These are phyloP conservation scores for Daldinia sp. DNA, from an alignment of 2,329 filamentous ascomycete genomes.

Conservation along the genomic window DNA sequence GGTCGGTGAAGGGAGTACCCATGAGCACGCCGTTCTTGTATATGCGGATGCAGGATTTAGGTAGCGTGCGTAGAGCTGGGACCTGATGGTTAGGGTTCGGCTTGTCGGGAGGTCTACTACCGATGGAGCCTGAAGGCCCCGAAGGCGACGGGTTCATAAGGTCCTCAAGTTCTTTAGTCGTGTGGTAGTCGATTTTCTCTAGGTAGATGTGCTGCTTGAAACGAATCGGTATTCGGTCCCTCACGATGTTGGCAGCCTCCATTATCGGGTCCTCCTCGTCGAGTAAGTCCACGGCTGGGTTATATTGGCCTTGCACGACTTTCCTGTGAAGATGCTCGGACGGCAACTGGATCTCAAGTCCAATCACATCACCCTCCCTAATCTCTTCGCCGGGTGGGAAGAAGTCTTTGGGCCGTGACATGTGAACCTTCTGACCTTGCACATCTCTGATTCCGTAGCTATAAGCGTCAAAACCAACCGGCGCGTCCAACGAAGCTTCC, in stretches of 20 bases:
- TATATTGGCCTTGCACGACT: slow-evolving; percentile 87
- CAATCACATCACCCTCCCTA: slow-evolving; percentile 91
- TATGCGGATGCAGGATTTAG: slow-evolving; percentile 85
- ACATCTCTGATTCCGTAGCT: slow-evolving; percentile 94
- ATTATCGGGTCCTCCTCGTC: slow-evolving; percentile 68
- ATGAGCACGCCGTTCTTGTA: slow-evolving; percentile 93
- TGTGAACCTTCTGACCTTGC: slow-evolving; percentile 90
- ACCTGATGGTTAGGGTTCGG: slow-evolving; percentile 79
- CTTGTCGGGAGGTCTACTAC: slow-evolving; percentile 58
- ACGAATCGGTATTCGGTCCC: slow-evolving; percentile 93
- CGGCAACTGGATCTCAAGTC: slow-evolving; percentile 87
- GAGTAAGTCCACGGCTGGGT: slow-evolving; percentile 80
- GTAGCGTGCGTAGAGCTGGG: slow-evolving; percentile 85
- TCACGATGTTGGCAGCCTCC: slow-evolving; percentile 83
- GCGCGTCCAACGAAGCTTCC: slow-evolving; percentile 84
- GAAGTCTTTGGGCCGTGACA: slow-evolving; percentile 92
- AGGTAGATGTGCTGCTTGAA: slow-evolving; percentile 96
- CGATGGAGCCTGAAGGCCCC: slow-evolving; percentile 55
- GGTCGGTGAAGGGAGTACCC: slow-evolving; percentile 87
- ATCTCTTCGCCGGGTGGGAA: slow-evolving; percentile 83
- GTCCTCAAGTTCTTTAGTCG: slow-evolving; percentile 89
- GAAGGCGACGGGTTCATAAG: slow-evolving; percentile 76
- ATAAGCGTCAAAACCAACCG: slow-evolving; percentile 89
- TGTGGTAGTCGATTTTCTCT: slow-evolving; percentile 89
- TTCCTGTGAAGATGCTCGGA: slow-evolving; percentile 88